Base-by-base conservation (phyloP, 169 alveolate species). In the Theileria sp. region DNA sequence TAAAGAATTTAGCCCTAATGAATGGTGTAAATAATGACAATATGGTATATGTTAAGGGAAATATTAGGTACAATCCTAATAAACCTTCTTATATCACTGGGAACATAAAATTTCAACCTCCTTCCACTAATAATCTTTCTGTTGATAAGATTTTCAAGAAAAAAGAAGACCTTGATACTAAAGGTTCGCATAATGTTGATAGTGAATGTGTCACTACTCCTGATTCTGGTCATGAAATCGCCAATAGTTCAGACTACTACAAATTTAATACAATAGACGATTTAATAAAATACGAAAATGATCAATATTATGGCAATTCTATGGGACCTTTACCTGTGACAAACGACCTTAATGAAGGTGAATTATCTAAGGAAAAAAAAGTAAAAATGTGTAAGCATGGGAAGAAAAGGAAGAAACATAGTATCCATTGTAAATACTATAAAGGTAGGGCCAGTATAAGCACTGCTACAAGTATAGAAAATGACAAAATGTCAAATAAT, bases 221-320 rank as follows among this genome's bases (percentile, higher is more conserved):
- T 28, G 49, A 36, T 36, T 28, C 76, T 68, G 54, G 8, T 4
- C 54, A 32, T 60, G 49, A 28, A 68, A 68, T 36, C 2, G 19
- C 36, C 51, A 49, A 49, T 60, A 0, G 60, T 25, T 44, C 75
- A 26, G 50, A 71, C 13, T 54, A 51, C 79, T 50, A 58, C 75
- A 23, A 71, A 78, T 71, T 54, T 23, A 23, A 51, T 19, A 32
- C 75, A n/a, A 30, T 54, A 28, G 67, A 71, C 13, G 79, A 71
- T 10, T 9, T 54, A 19, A 32, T 32, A 21, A 61, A 71, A 26
- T 71, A 71, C 56, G 79, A 71, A 58, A 71, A 54, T 23, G 79
- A 71, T 26, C 75, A 71, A 58, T 71, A 71, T 9, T 71, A 71
- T 26, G 25, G 67, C 56, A 26, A 44, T 26, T 54, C 68, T 19